Evolutionary conservation across 345 rosid species (phyloP), one percentile per base, ranked within the genome.

Genomic region (Hirschfeldia incana): DNA sequence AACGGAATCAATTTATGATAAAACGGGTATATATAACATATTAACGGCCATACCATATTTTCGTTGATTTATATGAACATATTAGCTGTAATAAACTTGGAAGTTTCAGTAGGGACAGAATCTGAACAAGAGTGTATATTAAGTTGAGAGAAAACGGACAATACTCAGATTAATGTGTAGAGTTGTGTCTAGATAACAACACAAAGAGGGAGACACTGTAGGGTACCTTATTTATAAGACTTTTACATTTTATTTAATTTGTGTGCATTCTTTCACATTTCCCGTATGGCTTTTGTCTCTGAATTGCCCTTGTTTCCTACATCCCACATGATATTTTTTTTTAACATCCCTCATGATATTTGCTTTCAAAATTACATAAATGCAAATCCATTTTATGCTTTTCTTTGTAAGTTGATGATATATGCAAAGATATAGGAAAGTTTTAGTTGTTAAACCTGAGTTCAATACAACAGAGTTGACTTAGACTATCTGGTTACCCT

Each of bases 271-370:
- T 37, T 69, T 62, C 36, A 57, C 67, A 69, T 53, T 49, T 75
- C 63, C 55, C 72, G 44, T 55, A 65, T 74, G 83, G 60, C 44
- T 1, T 62, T 12, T 69, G 83, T 80, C 77, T 72, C 73, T 63
- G 69, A 57, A 32, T 16, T 34, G 17, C 60, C 32, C 4, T 57
- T 26, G 42, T 65, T 67, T 78, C 87, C 82, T 80, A 74, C 85
- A 79, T 29, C 79, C 70, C 87, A 87, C 84, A 74, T 84, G 87
- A 60, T 75, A 29, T 27, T 29, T 33, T 4, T 33, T 33, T 33
- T 33, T 33, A 3, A 73, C 85, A 78, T 28, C 78, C 69, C 87
- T 85, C 82, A 74, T 84, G 87, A 61, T 73, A 42, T 70, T 10
- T 70, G 63, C 36, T 55, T 80, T 42, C 72, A 55, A 27, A 36